Percentiles rank a stretch among this genome's conserved stretches.
Evolutionary conservation across 129 eudicot species (phyloP).

Genomic region (Tagetes erecta): DNA sequence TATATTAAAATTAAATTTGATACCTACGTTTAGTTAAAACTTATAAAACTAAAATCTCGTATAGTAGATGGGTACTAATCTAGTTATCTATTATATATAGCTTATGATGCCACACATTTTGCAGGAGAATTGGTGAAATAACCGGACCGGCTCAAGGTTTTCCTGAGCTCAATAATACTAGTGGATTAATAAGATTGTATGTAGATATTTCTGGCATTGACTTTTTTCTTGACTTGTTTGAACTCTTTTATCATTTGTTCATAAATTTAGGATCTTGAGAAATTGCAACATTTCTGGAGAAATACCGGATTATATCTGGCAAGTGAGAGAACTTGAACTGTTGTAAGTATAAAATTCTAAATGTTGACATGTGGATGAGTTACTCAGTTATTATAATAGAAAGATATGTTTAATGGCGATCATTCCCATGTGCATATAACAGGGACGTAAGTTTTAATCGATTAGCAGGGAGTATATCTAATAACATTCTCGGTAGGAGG

Average conservation of each 20-base stretch:
- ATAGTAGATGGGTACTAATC: no score
- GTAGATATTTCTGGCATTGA: slow-evolving; percentile 23
- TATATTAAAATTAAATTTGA: no score
- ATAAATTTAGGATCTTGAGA: slow-evolving; percentile 68
- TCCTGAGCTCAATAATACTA: slow-evolving; percentile 53
- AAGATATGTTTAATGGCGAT: slow-evolving; percentile 9
- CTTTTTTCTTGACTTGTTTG: slow-evolving; percentile 5
- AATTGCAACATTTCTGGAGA: slow-evolving; percentile 72
- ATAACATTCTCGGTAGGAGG: slow-evolving; percentile 51
- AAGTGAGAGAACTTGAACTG: slow-evolving; percentile 44
- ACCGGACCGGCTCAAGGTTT: slow-evolving; percentile 55
- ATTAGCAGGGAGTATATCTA: slow-evolving; percentile 63
- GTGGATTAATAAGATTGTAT: slow-evolving; percentile 59
- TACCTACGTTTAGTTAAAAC: no score
- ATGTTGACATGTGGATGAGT: not conserved
- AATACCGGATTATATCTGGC: slow-evolving; percentile 72
- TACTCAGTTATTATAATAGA: not conserved
- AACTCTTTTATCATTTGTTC: not conserved
- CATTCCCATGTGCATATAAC: slow-evolving; percentile 28
- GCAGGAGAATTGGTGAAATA: slow-evolving; percentile 79
- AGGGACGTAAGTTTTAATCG: slow-evolving; percentile 84
- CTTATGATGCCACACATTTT: slow-evolving; percentile 18
- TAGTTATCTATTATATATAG: not conserved
- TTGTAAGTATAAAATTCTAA: slow-evolving; percentile 47
- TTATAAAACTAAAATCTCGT: no score